Percentiles rank a stretch among this genome's conserved stretches.
phyloP scores from a whole-genome alignment of 2,329 filamentous ascomycete species.

The Fusarium nodosum region DNA sequence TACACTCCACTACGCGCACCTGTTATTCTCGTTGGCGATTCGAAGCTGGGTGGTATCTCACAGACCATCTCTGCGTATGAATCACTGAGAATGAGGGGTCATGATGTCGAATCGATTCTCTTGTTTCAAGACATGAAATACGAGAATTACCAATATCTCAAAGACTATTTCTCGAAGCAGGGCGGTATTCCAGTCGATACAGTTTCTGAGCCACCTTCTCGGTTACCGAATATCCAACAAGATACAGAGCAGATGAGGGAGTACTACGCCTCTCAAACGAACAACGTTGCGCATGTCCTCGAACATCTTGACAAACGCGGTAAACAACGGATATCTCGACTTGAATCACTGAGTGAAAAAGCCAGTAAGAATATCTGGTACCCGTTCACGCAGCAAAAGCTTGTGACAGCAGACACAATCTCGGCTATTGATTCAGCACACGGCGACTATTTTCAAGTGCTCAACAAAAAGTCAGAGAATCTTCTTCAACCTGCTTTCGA shows the following conservation, averaged over 20 bases:
- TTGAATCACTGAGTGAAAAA: constrained; percentile 72
- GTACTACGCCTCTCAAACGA: constrained; percentile 71
- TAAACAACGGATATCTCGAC: constrained; percentile 65
- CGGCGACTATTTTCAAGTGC: constrained; percentile 81
- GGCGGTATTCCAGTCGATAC: constrained; percentile 69
- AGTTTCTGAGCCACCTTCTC: constrained; percentile 71
- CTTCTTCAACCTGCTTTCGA: constrained; percentile 74
- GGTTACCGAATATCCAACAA: constrained; percentile 54
- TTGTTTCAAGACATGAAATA: constrained; percentile 77
- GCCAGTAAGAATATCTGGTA: constrained; percentile 83
- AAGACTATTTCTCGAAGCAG: constrained; percentile 73
- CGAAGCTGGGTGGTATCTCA: constrained; percentile 82
- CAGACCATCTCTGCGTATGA: constrained; percentile 85
- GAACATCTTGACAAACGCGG: constrained; percentile 67
- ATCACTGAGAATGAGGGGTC: constrained; percentile 81
- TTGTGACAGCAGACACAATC: constrained; percentile 72
- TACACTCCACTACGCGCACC: constrained; percentile 82
- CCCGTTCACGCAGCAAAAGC: constrained; percentile 85
- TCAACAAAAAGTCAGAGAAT: constrained; percentile 9
- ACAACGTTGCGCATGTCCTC: constrained; percentile 61
- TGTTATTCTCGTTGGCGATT: constrained; percentile 80
- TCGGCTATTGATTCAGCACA: constrained; percentile 84
- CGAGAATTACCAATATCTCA: constrained; percentile 76
- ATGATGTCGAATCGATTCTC: constrained; percentile 78
- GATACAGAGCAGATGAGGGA: constrained; percentile 70